A percentile compares a stretch with the other conserved stretches of the same genome.
Conservation (phyloP, 1,284 basidiomycete genomes). For the Rhodotorula sp. region DNA sequence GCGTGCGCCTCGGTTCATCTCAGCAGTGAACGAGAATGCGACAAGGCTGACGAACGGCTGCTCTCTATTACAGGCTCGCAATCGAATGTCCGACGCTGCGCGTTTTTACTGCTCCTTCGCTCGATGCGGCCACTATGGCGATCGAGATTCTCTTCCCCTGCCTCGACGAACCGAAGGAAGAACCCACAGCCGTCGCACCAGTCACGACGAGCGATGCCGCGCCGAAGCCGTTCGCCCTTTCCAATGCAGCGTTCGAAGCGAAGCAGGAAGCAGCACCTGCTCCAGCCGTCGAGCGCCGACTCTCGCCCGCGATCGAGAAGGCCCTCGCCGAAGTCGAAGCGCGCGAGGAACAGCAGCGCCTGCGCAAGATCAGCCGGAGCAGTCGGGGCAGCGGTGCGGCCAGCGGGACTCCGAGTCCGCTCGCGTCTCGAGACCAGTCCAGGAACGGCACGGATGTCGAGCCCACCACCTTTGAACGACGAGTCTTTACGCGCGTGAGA, state of each 20-base stretch:
- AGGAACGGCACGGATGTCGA: neutral
- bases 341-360: conserved; percentile 18
- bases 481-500: conserved; percentile 7
- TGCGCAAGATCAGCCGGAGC: conserved; percentile 11
- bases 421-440: neutral
- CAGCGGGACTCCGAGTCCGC: neutral
- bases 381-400: conserved; percentile 2
- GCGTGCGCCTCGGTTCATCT: neutral
- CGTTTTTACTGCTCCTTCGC: conserved; percentile 18
- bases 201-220: neutral
- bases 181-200: neutral
- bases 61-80: neutral
- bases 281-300: neutral
- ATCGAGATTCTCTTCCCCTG: conserved; percentile 24
- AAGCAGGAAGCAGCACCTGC: neutral
- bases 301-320: conserved; percentile 30
- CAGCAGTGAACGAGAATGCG: neutral
- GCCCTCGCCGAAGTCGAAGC: conserved; percentile 25
- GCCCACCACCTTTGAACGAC: neutral
- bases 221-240: conserved; percentile 27
- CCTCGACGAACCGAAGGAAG: neutral
- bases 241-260: conserved; percentile 20
- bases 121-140: conserved; percentile 16
- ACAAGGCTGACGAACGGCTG: neutral
- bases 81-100: conserved; percentile 3